Evolutionary conservation across 495 filamentous ascomycete species (phyloP).

Genomic region (Evernia prunastri): DNA sequence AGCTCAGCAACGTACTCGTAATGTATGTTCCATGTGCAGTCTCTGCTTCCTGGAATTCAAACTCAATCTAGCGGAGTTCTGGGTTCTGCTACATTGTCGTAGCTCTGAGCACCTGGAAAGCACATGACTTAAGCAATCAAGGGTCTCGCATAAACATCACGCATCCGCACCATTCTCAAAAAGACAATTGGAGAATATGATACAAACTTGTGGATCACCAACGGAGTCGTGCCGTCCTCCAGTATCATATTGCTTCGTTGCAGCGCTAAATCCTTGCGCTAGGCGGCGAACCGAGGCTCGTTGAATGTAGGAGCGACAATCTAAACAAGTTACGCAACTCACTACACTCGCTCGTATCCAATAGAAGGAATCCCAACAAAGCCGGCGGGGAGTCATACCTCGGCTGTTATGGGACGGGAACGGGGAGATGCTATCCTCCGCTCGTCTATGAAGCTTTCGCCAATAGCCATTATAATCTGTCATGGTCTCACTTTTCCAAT

Average conservation of each 20-base stretch:
- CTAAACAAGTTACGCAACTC: not conserved
- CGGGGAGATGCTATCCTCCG: not conserved
- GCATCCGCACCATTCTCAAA: not conserved
- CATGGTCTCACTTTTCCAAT: not conserved
- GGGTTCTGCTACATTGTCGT: not conserved
- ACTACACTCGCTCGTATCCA: not conserved
- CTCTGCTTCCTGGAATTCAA: not conserved
- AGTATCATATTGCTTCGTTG: not conserved
- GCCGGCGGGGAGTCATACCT: not conserved
- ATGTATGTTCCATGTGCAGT: not conserved
- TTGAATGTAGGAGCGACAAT: not conserved
- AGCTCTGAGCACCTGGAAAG: not conserved
- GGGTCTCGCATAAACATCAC: too few relatives aligned
- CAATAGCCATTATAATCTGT: not conserved
- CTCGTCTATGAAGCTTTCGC: not conserved
- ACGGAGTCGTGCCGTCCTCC: not conserved
- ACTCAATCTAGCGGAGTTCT: not conserved
- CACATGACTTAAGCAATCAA: not conserved
- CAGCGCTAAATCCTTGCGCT: not conserved
- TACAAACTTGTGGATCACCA: not conserved
- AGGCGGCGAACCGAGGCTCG: not conserved
- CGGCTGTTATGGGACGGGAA: not conserved
- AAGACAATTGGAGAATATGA: not conserved
- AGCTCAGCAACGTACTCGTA: not conserved
- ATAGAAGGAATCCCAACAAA: not conserved